A percentile compares a stretch with the other conserved stretches of the same genome.
phyloP scores from a whole-genome alignment of 331 rosid species.

The Arachis monticola region DNA sequence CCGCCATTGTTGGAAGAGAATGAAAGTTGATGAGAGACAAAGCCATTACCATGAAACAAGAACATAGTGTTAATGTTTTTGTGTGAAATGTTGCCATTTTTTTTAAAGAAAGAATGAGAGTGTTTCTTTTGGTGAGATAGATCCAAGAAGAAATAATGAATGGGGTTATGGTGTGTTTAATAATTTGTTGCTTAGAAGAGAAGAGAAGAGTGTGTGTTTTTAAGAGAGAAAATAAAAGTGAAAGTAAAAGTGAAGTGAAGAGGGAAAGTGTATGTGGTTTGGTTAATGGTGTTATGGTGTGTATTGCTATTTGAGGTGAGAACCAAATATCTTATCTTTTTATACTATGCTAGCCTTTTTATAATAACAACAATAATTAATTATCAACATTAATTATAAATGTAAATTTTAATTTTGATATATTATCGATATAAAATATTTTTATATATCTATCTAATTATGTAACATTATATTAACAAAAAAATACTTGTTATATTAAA shows the following conservation, averaged over 20 bases:
- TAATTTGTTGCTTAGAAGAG: slow-evolving; percentile 12
- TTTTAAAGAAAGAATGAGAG: background rate
- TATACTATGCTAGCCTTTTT: background rate
- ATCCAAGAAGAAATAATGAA: slow-evolving; percentile 12
- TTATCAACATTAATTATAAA: too few relatives aligned
- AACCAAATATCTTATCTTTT: slow-evolving; percentile 22
- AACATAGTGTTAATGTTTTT: background rate
- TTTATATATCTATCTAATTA: too few relatives aligned
- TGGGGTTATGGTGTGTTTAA: background rate
- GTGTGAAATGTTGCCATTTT: slow-evolving; percentile 45
- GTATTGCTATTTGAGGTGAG: slow-evolving; percentile 36
- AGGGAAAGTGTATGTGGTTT: background rate
- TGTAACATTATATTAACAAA: too few relatives aligned
- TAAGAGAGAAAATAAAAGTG: background rate
- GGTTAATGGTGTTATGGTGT: background rate
- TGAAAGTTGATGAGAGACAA: background rate
- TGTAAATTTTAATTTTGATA: too few relatives aligned
- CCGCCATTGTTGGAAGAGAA: slow-evolving; percentile 16
- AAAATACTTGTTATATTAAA: too few relatives aligned
- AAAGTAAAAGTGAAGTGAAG: slow-evolving; percentile 15
- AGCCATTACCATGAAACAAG: background rate
- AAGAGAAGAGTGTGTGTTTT: background rate
- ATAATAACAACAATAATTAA: background rate
- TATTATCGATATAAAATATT: too few relatives aligned
- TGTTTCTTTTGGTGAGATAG: background rate